phyloP scores from a whole-genome alignment of 495 filamentous ascomycete genomes.

The Penicillium maclennaniae region DNA sequence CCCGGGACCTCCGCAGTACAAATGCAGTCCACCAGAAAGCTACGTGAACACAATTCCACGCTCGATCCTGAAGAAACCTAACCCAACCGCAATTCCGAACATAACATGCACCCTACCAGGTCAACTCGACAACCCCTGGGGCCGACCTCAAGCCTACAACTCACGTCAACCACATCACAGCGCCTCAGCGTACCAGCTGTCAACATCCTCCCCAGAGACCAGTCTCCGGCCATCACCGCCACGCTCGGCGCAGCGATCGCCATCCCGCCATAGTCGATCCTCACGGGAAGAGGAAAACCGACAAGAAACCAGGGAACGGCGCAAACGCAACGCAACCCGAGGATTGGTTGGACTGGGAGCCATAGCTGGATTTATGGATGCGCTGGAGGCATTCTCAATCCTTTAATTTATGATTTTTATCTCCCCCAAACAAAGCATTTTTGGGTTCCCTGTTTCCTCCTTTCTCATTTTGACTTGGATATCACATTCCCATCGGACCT shows the following conservation, averaged over 20 bases:
- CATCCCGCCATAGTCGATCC: constrained; percentile 15
- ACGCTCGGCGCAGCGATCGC: constrained; percentile 19
- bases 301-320: constrained; percentile 23
- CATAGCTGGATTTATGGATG: constrained; percentile 44
- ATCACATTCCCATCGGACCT: background rate
- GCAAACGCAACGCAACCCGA: constrained; percentile 35
- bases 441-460: background rate
- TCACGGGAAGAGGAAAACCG: background rate
- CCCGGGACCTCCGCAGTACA: constrained; percentile 12
- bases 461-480: background rate
- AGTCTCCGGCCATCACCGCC: constrained; percentile 15
- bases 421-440: background rate
- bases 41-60: constrained; percentile 8
- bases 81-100: constrained; percentile 7
- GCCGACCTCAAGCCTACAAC: constrained; percentile 13
- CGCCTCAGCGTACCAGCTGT: constrained; percentile 20
- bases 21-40: constrained; percentile 6
- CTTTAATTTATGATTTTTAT: constrained; percentile 13
- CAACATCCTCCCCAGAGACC: constrained; percentile 21
- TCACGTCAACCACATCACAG: constrained; percentile 14
- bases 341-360: constrained; percentile 42
- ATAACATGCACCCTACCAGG: constrained; percentile 16
- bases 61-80: constrained; percentile 15
- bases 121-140: constrained; percentile 12
- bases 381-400: constrained; percentile 36